Conservation (phyloP, 1,284 basidiomycete species). For the Tilletiopsis washingtonensis region DNA sequence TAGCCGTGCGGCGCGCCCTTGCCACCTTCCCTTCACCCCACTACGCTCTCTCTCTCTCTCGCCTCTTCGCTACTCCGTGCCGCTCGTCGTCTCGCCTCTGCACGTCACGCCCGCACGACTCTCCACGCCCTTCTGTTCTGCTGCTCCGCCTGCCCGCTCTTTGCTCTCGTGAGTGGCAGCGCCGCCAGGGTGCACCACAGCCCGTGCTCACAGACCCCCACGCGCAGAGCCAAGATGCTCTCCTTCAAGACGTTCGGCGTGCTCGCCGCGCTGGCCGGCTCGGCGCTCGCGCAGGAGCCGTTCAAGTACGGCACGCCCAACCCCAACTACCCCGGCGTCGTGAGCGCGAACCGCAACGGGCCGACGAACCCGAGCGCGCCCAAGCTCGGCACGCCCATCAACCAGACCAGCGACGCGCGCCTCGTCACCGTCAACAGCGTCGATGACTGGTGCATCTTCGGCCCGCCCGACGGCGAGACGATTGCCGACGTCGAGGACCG, state of each 20-base stretch:
- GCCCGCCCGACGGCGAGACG: conserved; percentile 49
- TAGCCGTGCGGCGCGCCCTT: no score
- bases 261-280: conserved; percentile 13
- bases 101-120: no score
- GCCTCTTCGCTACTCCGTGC: no score
- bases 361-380: conserved; percentile 38
- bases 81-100: no score
- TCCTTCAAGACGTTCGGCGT: conserved; percentile 20
- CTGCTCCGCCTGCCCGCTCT: neutral
- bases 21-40: no score
- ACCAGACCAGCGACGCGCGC: conserved; percentile 40
- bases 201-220: neutral
- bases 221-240: conserved; percentile 11
- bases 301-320: conserved; percentile 37
- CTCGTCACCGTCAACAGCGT: conserved; percentile 42
- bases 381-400: conserved; percentile 39
- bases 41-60: no score
- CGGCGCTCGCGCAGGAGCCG: conserved; percentile 10
- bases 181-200: neutral
- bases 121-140: no score
- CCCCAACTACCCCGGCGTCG: conserved; percentile 31
- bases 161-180: neutral
- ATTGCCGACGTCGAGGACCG: conserved; percentile 62
- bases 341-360: conserved; percentile 22
- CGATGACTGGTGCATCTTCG: conserved; percentile 48